Evolutionary conservation across 2,329 filamentous ascomycete genomes (phyloP).

Genomic region (Harringtonia aguacate): DNA sequence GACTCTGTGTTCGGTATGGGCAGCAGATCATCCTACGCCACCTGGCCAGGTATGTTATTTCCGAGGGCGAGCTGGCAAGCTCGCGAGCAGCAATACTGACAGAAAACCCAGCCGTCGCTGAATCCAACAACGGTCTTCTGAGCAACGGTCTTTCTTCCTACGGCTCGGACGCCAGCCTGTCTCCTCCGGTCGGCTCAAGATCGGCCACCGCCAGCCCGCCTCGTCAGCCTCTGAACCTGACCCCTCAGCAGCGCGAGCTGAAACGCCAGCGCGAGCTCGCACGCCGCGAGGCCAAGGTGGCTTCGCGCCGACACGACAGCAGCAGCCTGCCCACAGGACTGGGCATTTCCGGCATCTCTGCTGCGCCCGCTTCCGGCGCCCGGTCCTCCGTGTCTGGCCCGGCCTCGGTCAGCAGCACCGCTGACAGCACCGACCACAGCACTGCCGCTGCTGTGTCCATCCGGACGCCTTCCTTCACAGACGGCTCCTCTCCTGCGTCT

Average conservation of each 20-base stretch:
- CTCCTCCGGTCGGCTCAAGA: conserved; percentile 36
- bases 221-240: conserved; percentile 31
- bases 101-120: conserved; percentile 13
- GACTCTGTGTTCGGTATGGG: conserved; percentile 12
- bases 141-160: conserved; percentile 36
- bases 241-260: conserved; percentile 49
- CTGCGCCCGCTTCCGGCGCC: not conserved
- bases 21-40: conserved; percentile 9
- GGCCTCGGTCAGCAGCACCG: not conserved
- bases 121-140: conserved; percentile 25
- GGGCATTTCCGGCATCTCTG: not conserved
- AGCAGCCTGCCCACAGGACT: conserved; percentile 17
- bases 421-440: no score
- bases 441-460: not conserved
- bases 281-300: conserved; percentile 46
- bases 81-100: not conserved
- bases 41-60: conserved; percentile 11
- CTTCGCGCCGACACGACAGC: conserved; percentile 37
- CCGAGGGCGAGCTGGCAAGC: not conserved
- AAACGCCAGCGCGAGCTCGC: conserved; percentile 51
- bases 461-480: not conserved
- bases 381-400: not conserved
- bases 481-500: conserved; percentile 3
- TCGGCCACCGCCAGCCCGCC: conserved; percentile 50
- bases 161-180: conserved; percentile 39